phyloP scores from a whole-genome alignment of 2,329 filamentous ascomycete species.

The Juglanconis sp. region DNA sequence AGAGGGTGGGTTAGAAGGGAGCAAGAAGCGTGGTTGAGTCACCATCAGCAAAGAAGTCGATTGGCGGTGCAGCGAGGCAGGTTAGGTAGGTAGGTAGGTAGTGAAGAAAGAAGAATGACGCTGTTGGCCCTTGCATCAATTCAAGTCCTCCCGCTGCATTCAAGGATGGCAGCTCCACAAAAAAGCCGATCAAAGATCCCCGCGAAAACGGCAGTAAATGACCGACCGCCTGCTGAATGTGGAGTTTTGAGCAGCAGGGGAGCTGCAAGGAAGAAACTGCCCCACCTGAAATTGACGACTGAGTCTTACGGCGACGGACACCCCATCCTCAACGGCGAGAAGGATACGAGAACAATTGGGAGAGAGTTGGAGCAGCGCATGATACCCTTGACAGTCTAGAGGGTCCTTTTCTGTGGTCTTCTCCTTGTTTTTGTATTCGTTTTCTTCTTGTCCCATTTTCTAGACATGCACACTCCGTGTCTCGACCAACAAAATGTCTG shows the following conservation, averaged over 20 bases:
- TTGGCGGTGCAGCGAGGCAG: not conserved
- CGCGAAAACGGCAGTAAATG: slow-evolving; percentile 19
- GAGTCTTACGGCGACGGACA: slow-evolving; percentile 18
- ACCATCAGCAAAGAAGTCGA: not conserved
- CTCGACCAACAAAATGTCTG: slow-evolving; percentile 44
- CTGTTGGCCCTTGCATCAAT: not conserved
- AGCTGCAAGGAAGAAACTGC: slow-evolving; percentile 9
- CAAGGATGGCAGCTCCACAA: slow-evolving; percentile 8
- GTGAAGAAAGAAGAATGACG: not conserved
- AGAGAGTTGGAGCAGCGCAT: slow-evolving; percentile 5
- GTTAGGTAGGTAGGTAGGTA: not conserved
- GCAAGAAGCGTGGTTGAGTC: not conserved
- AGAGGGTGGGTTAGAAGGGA: not conserved
- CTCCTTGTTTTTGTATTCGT: not conserved
- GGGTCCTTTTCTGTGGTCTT: not conserved
- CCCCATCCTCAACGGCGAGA: slow-evolving; percentile 3
- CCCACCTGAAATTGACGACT: not conserved
- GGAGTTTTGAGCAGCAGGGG: not conserved
- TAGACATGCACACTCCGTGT: slow-evolving; percentile 33
- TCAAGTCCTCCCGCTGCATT: not conserved
- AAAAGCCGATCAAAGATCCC: not conserved
- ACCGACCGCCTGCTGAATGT: slow-evolving; percentile 21
- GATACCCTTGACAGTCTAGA: slow-evolving; percentile 13
- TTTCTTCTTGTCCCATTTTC: not conserved
- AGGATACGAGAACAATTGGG: slow-evolving; percentile 9